Percentiles rank a stretch among this genome's conserved stretches.
Evolutionary conservation across 768 basidiomycete genomes (phyloP).

Genomic region (Symmetrospora coprosmae): DNA sequence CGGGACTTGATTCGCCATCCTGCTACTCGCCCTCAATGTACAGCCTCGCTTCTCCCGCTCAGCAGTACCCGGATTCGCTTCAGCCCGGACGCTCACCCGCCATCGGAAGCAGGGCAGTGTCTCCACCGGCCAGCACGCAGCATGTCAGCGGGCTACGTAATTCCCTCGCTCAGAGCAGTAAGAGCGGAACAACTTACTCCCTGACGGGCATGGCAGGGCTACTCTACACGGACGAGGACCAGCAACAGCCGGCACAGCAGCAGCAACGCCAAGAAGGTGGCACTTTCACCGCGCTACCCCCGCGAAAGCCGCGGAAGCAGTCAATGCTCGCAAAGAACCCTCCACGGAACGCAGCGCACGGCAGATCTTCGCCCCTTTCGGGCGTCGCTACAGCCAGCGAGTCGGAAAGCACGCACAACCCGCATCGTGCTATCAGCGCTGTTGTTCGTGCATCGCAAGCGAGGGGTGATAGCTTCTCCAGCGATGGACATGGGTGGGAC

Average conservation of each 20-base stretch:
- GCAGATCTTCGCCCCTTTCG: neutral
- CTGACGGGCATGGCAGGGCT: slow-evolving; percentile 9
- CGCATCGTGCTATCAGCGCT: neutral
- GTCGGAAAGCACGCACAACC: neutral
- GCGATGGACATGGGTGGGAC: neutral
- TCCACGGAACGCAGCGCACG: neutral
- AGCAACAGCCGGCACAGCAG: neutral
- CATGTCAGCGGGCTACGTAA: neutral
- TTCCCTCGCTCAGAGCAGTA: neutral
- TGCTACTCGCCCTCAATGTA: slow-evolving; percentile 4
- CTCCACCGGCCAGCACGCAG: neutral
- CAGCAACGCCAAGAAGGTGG: no score
- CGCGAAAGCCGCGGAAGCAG: slow-evolving; percentile 11
- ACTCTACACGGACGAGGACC: neutral
- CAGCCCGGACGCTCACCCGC: slow-evolving; percentile 11
- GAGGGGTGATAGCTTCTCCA: neutral
- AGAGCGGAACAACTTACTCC: slow-evolving; percentile 20
- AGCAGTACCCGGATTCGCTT: neutral
- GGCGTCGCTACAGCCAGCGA: slow-evolving; percentile 4
- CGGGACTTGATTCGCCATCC: neutral
- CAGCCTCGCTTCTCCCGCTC: neutral
- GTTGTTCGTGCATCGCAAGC: slow-evolving; percentile 1
- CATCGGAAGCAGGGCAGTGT: neutral
- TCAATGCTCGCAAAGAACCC: slow-evolving; percentile 1
- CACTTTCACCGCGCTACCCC: neutral